Percentiles rank a stretch among this genome's conserved stretches.
These are phyloP conservation scores for Dothidotthia symphoricarpi DNA, from an alignment of 2,329 filamentous ascomycete species.

Conservation along the genomic window DNA sequence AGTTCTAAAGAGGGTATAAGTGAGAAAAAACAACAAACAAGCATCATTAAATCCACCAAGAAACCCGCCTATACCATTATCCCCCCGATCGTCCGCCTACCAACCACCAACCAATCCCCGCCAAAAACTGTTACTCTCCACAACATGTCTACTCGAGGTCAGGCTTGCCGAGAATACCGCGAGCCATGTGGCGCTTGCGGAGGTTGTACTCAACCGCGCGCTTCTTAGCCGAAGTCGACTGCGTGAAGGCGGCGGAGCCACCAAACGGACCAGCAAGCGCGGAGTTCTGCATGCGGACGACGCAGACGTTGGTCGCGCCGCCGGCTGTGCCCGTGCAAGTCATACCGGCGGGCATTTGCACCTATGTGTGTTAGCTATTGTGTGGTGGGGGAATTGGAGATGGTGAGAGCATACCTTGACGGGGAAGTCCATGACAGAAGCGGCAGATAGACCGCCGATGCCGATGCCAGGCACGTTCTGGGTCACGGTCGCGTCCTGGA, in stretches of 20 bases:
- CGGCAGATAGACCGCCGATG: conserved; percentile 58
- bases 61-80: conserved; percentile 3
- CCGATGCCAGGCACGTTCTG: conserved; percentile 61
- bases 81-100: conserved; percentile 12
- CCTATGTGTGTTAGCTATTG: conserved; percentile 22
- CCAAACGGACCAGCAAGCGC: conserved; percentile 65
- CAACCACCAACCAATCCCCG: conserved; percentile 8
- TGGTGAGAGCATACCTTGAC: conserved; percentile 44
- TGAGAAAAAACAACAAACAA: conserved; percentile 8
- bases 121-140: not conserved
- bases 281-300: conserved; percentile 63
- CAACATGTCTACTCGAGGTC: conserved; percentile 19
- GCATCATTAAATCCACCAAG: conserved; percentile 5
- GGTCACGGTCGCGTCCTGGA: conserved; percentile 59
- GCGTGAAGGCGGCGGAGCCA: conserved; percentile 65
- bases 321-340: conserved; percentile 61
- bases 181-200: conserved; percentile 39
- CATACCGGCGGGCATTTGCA: conserved; percentile 67
- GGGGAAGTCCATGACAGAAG: conserved; percentile 63
- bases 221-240: conserved; percentile 59
- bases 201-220: conserved; percentile 58
- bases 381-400: not conserved
- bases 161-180: conserved; percentile 36
- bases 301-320: conserved; percentile 61
- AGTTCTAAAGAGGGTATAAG: conserved; percentile 15